Conservation (phyloP, 257 asterid species). For the Lantana camara region DNA sequence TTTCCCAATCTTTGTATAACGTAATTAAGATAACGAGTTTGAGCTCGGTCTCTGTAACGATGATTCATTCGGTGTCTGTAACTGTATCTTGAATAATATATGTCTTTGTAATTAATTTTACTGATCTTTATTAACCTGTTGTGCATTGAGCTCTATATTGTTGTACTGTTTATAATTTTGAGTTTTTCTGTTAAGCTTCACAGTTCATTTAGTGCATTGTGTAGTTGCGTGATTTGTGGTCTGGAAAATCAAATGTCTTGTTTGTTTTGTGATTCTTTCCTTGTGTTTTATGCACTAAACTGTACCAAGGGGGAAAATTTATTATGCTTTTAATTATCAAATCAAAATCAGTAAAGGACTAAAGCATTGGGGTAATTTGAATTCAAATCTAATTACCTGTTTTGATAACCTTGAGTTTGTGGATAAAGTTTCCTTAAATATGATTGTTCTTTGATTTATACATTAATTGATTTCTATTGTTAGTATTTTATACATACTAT, state of each 20-base stretch:
- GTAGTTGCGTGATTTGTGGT: not conserved
- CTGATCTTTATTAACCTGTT: not conserved
- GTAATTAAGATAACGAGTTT: slow-evolving; percentile 21
- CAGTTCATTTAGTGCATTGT: too few relatives aligned
- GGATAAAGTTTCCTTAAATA: too few relatives aligned
- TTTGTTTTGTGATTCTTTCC: too few relatives aligned
- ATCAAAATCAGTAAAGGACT: not conserved
- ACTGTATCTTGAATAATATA: slow-evolving; percentile 24
- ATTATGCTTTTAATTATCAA: not conserved
- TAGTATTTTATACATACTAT: too few relatives aligned
- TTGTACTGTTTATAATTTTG: not conserved
- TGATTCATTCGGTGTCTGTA: slow-evolving; percentile 24
- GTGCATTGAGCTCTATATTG: too few relatives aligned
- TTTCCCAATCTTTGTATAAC: slow-evolving; percentile 29
- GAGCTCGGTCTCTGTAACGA: slow-evolving; percentile 32
- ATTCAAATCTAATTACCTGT: too few relatives aligned
- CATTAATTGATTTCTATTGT: too few relatives aligned
- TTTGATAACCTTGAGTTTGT: too few relatives aligned
- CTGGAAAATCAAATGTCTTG: not conserved
- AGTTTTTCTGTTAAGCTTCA: too few relatives aligned
- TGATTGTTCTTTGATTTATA: too few relatives aligned
- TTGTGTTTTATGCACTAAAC: not conserved
- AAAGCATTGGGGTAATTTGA: too few relatives aligned
- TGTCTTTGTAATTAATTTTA: slow-evolving; percentile 29
- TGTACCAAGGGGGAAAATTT: not conserved